A percentile compares a stretch with the other conserved stretches of the same genome.
Evolutionary conservation across 805 yeast genomes (phyloP).

Genomic region (Barnettozyma salicaria): DNA sequence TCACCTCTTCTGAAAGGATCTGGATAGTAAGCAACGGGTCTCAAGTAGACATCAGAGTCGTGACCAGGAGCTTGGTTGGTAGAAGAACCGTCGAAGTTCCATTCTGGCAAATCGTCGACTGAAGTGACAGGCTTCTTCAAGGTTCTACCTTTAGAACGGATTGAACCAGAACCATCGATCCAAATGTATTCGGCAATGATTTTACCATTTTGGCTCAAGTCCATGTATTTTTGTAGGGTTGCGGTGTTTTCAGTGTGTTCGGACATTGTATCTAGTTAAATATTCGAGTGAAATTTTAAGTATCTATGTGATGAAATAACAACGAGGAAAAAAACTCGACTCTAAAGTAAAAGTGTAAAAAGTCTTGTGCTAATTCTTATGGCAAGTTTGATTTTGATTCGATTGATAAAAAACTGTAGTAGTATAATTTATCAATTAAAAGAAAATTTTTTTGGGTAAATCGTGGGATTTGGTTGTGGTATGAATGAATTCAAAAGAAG

Average conservation of each 20-base stretch:
- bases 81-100: constrained; percentile 99
- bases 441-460: not conserved
- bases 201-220: constrained; percentile 78
- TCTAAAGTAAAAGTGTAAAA: not conserved
- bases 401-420: constrained; percentile 2
- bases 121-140: constrained; percentile 59
- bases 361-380: no score
- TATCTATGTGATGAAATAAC: not conserved
- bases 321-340: not conserved
- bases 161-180: constrained; percentile 88
- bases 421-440: not conserved
- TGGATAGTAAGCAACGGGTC: constrained; percentile 92
- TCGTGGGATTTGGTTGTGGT: not conserved
- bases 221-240: constrained; percentile 75
- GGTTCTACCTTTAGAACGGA: constrained; percentile 94
- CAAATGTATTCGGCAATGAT: constrained; percentile 96
- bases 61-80: constrained; percentile 98
- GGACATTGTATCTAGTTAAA: constrained; percentile 19
- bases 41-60: constrained; percentile 89
- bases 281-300: not conserved
- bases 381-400: no score
- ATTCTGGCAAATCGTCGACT: constrained; percentile 88
- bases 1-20: constrained; percentile 99
- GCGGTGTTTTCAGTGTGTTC: constrained; percentile 63
- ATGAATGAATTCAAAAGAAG: not conserved